phyloP scores from a whole-genome alignment of 2,329 filamentous ascomycete genomes.

The Penicillium brevicompactum region DNA sequence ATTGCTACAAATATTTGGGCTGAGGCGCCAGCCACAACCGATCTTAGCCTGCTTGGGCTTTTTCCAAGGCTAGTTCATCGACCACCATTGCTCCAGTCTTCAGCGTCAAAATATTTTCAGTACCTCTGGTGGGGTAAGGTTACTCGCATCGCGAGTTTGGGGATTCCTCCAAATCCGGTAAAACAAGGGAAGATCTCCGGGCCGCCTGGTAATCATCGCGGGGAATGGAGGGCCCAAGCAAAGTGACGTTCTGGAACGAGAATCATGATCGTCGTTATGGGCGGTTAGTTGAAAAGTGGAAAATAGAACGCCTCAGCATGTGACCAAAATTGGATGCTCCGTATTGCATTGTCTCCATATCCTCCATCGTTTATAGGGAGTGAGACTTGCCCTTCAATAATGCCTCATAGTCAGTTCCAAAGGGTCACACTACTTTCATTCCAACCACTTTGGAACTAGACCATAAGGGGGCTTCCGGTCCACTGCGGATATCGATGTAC shows the following conservation, averaged over 20 bases:
- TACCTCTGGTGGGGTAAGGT: constrained; percentile 2
- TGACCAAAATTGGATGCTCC: neutral
- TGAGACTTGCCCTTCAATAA: neutral
- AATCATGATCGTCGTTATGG: constrained; percentile 7
- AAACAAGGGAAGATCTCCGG: constrained; percentile 1
- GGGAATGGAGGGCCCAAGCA: constrained; percentile 10
- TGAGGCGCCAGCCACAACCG: constrained; percentile 10
- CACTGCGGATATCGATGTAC: neutral
- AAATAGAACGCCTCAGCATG: neutral
- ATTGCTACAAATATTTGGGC: neutral
- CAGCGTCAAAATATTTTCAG: no score
- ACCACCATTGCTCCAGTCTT: no score
- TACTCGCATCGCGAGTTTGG: constrained; percentile 2
- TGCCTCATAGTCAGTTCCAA: neutral
- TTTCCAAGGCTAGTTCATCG: neutral
- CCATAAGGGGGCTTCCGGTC: neutral
- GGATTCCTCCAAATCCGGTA: constrained; percentile 3
- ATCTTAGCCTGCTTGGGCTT: constrained; percentile 4
- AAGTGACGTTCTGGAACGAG: constrained; percentile 3
- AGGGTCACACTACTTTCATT: neutral
- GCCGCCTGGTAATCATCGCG: constrained; percentile 3
- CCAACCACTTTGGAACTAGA: neutral
- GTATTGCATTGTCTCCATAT: neutral
- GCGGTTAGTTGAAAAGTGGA: constrained; percentile 1
- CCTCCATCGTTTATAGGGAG: neutral